Evolutionary conservation across 768 basidiomycete genomes (phyloP).

Genomic region (Boletus speciosus): DNA sequence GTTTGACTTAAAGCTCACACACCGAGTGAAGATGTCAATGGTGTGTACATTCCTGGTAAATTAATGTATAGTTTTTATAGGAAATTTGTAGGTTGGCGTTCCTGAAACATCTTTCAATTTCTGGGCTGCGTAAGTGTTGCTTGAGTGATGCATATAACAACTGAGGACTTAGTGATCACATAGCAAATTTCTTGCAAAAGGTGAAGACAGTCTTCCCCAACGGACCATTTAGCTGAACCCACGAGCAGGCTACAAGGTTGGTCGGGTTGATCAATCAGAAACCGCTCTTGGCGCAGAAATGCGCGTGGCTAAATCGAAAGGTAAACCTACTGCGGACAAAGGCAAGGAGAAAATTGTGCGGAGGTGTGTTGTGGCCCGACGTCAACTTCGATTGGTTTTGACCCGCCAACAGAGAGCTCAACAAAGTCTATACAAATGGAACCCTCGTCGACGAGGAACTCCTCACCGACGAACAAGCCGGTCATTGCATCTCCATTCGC

Average conservation of each 20-base stretch:
- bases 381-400: background rate
- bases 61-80: background rate
- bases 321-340: constrained; percentile 46
- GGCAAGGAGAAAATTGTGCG: constrained; percentile 85
- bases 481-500: constrained; percentile 89
- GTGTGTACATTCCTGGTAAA: constrained; percentile 37
- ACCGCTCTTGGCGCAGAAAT: constrained; percentile 97
- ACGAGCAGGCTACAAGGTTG: constrained; percentile 80
- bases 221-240: background rate
- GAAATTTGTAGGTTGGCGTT: constrained; percentile 71
- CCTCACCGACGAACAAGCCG: constrained; percentile 88
- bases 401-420: constrained; percentile 61
- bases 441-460: constrained; percentile 91
- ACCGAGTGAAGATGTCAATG: constrained; percentile 99
- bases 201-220: constrained; percentile 1
- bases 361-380: constrained; percentile 41
- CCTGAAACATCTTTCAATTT: constrained; percentile 92
- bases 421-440: constrained; percentile 95
- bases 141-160: background rate
- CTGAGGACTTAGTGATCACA: constrained; percentile 1
- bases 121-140: constrained; percentile 73
- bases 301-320: constrained; percentile 69
- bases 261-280: constrained; percentile 94
- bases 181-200: constrained; percentile 79
- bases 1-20: constrained; percentile 90